Conservation (phyloP, 805 yeast genomes). For the Jamesozyma hellenica region DNA sequence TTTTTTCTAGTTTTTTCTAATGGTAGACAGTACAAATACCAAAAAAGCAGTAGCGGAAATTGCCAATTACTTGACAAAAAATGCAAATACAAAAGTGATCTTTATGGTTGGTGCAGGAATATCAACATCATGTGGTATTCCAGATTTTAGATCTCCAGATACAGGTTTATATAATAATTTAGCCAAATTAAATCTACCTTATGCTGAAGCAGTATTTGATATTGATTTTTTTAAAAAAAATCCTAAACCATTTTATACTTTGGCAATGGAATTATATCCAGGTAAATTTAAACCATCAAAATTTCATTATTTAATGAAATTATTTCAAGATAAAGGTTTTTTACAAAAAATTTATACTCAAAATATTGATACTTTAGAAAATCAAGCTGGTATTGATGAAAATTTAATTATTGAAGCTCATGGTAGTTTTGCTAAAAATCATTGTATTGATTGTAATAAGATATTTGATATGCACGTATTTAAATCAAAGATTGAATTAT, state of each 20-base stretch:
- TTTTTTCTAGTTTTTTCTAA: too few relatives aligned
- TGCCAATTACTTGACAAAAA: conserved; percentile 9
- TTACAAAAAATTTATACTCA: conserved; percentile 77
- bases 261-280: conserved; percentile 81
- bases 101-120: conserved; percentile 89
- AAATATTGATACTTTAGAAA: conserved; percentile 85
- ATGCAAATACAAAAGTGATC: conserved; percentile 36
- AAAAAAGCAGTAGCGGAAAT: too few relatives aligned
- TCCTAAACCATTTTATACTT: conserved; percentile 76
- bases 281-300: conserved; percentile 76
- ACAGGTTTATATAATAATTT: conserved; percentile 84
- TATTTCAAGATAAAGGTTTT: conserved; percentile 53
- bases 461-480: conserved; percentile 43
- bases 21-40: too few relatives aligned
- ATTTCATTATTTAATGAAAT: conserved; percentile 63
- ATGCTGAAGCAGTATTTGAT: conserved; percentile 93
- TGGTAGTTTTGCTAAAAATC: conserved; percentile 81
- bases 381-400: conserved; percentile 65
- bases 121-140: conserved; percentile 88
- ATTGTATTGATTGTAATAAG: conserved; percentile 65
- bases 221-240: conserved; percentile 64
- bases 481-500: conserved; percentile 23
- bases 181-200: conserved; percentile 65
- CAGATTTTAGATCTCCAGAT: conserved; percentile 85
- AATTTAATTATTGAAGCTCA: conserved; percentile 79